Evolutionary conservation across 2,329 filamentous ascomycete genomes (phyloP), one percentile per base, ranked within the genome.

Genomic region (Whalleya microplaca): DNA sequence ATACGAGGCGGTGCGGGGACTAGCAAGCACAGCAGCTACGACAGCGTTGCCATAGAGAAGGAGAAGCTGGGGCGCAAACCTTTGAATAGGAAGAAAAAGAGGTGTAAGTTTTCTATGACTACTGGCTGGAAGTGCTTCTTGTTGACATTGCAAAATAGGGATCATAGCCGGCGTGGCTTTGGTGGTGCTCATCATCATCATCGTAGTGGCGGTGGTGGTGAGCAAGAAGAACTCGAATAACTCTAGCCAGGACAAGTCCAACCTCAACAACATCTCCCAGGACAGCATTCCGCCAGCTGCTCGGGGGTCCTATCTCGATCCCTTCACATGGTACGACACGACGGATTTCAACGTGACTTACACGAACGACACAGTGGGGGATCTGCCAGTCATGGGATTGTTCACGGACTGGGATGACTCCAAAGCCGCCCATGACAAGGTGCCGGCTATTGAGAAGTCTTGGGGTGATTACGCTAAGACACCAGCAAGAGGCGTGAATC

Each of bases 271-370:
- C 21, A 77, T 85, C 51, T 80, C 82, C 50, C 77, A 79, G 21
- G 75, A 77, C 62, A 82, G 79, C 55, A 84, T 91, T 48, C 90
- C 90, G 56, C 75, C 77, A 54, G 80, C 80, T 59, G 92, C 85
- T 66, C 86, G 84, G 72, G 91, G 87, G 14, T 91, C 89, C 2
- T 88, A 90, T 61, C 80, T 96, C 19, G 93, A 99, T 69, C 95
- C 95, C 0, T 96, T 92, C 72, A 87, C 88, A 1, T 99, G 95
- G 95, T 89, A 90, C 64, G 89, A 96, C 65, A 97, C 93, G 0
- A 83, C 81, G 0, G 92, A 93, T 68, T 96, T 98, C 78, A 99
- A 99, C 71, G 83, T 94, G 59, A 98, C 95, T 0, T 99, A 96
- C 71, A 99, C 95, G 0, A 85, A 88, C 58, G 83, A 86, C 48